Percentiles rank a stretch among this genome's conserved stretches.
phyloP scores from a whole-genome alignment of 805 yeast genomes.

The Starmerella bombicola region DNA sequence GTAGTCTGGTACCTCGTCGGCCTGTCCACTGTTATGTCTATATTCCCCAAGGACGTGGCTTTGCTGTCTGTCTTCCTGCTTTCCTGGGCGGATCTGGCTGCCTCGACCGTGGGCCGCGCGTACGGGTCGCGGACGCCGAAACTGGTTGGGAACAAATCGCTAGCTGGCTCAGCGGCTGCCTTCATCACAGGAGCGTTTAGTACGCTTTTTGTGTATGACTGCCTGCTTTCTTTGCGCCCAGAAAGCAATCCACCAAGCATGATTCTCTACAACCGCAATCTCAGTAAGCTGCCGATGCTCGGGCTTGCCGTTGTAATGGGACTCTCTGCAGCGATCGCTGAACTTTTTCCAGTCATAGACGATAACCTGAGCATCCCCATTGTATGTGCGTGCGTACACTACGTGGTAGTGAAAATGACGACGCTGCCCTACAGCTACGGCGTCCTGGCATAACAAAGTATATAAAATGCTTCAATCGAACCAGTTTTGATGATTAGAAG shows the following conservation, averaged over 20 bases:
- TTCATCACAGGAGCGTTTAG: slow-evolving; percentile 55
- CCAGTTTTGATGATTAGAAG: too few relatives aligned
- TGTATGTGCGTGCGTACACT: slow-evolving; percentile 56
- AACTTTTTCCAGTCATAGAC: slow-evolving; percentile 73
- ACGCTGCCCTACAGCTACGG: slow-evolving; percentile 19
- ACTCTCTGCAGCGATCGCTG: slow-evolving; percentile 71
- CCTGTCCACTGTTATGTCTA: slow-evolving; percentile 50
- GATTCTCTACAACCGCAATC: slow-evolving; percentile 52
- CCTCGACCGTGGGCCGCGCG: slow-evolving; percentile 81
- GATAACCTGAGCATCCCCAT: slow-evolving; percentile 94
- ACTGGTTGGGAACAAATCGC: slow-evolving; percentile 58
- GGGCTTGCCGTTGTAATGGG: slow-evolving; percentile 55
- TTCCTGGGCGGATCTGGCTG: slow-evolving; percentile 97
- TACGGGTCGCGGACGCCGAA: slow-evolving; percentile 78
- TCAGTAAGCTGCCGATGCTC: slow-evolving; percentile 44
- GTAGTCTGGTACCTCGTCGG: slow-evolving; percentile 81
- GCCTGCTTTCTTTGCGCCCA: slow-evolving; percentile 52
- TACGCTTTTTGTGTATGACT: slow-evolving; percentile 59
- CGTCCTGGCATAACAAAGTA: slow-evolving; percentile 14
- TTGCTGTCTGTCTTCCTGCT: slow-evolving; percentile 64
- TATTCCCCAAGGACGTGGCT: slow-evolving; percentile 69
- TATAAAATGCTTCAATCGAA: neutral
- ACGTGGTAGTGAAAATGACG: slow-evolving; percentile 32
- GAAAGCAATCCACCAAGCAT: slow-evolving; percentile 43
- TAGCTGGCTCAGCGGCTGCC: slow-evolving; percentile 88